These are phyloP conservation scores for Zizania palustris DNA, from an alignment of 202 grass and related monocot species.

Conservation along the genomic window DNA sequence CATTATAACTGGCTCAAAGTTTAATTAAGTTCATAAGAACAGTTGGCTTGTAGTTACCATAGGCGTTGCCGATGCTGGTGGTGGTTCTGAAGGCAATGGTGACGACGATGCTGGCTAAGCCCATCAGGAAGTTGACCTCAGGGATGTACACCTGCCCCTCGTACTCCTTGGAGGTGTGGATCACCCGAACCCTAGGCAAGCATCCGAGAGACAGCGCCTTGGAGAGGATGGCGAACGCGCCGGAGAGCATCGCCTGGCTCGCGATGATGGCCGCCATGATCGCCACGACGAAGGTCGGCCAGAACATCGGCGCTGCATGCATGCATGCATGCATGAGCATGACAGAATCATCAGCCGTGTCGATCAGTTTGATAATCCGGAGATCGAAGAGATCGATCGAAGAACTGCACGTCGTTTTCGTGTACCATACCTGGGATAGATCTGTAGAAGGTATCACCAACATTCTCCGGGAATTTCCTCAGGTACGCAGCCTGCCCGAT, in stretches of 20 bases:
- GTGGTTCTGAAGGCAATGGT: slow-evolving; percentile 65
- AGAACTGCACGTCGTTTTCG: neutral
- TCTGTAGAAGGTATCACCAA: slow-evolving; percentile 62
- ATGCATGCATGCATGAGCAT: too few relatives aligned
- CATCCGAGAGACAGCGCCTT: slow-evolving; percentile 73
- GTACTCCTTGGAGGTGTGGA: slow-evolving; percentile 76
- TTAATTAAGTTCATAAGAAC: too few relatives aligned
- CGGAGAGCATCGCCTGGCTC: slow-evolving; percentile 92
- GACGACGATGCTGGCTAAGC: slow-evolving; percentile 66
- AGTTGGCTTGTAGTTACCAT: slow-evolving; percentile 44
- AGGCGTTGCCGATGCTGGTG: slow-evolving; percentile 72
- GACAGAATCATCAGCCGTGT: neutral
- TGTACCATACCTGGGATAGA: slow-evolving; percentile 63
- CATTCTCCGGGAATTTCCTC: slow-evolving; percentile 49
- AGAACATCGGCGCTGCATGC: slow-evolving; percentile 71
- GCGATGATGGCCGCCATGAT: slow-evolving; percentile 79
- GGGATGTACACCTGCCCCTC: slow-evolving; percentile 93
- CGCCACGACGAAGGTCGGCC: slow-evolving; percentile 67
- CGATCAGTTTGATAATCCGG: neutral
- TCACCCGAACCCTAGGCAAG: slow-evolving; percentile 72
- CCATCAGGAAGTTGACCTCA: slow-evolving; percentile 83
- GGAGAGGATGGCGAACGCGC: slow-evolving; percentile 74
- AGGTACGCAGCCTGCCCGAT: slow-evolving; percentile 81
- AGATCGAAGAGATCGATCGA: too few relatives aligned
- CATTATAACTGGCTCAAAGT: too few relatives aligned